Evolutionary conservation across 2,329 filamentous ascomycete genomes (phyloP).

Genomic region (Exophiala sideris): DNA sequence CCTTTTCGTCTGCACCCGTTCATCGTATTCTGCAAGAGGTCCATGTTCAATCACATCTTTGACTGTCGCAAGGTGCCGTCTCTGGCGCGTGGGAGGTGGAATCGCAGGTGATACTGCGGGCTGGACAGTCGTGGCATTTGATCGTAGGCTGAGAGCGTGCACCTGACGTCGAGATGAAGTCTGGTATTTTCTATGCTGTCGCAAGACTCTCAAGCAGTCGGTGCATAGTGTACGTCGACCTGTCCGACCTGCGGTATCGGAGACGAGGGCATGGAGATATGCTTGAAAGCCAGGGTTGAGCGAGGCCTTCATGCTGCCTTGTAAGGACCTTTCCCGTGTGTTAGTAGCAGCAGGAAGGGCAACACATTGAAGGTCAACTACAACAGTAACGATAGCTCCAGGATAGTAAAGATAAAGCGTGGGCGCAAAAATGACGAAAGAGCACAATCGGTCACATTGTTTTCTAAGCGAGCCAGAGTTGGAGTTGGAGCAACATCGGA

Average conservation of each 20-base stretch:
- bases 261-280: conserved; percentile 21
- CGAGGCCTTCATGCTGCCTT: conserved; percentile 21
- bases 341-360: no score
- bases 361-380: no score
- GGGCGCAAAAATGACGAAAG: no score
- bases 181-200: conserved; percentile 3
- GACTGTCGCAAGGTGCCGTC: conserved; percentile 21
- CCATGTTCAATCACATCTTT: conserved; percentile 43
- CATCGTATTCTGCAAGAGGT: conserved; percentile 84
- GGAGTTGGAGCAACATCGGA: no score
- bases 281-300: conserved; percentile 19
- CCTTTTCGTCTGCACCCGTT: conserved; percentile 68
- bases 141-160: background rate
- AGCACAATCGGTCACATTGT: no score
- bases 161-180: conserved; percentile 1
- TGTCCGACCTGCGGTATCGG: conserved; percentile 7
- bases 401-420: no score
- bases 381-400: no score
- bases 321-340: background rate
- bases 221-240: conserved; percentile 9
- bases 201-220: conserved; percentile 14
- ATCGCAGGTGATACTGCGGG: background rate
- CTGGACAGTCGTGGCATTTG: background rate
- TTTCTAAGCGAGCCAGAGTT: no score
- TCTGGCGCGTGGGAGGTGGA: conserved; percentile 1